Evolutionary conservation across 257 asterid species (phyloP).

Genomic region (Scutellaria galericulata): DNA sequence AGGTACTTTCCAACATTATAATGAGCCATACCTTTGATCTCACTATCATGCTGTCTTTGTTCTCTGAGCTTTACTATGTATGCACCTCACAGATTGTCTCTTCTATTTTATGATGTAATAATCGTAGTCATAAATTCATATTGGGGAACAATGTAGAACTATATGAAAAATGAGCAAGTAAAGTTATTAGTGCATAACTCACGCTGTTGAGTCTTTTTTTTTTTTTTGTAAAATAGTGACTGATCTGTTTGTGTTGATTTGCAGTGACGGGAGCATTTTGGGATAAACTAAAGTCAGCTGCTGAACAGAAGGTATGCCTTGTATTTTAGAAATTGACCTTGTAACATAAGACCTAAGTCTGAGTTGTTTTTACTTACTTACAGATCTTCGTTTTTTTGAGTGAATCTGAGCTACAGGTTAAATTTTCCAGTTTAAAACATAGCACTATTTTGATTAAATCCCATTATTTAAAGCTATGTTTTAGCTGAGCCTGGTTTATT

Average conservation of each 20-base stretch:
- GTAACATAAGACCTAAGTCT: slow-evolving; percentile 22
- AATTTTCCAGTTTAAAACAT: background rate
- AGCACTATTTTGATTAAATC: background rate
- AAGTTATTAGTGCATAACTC: slow-evolving; percentile 20
- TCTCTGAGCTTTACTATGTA: slow-evolving; percentile 7
- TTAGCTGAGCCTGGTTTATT: background rate
- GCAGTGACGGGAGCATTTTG: slow-evolving; percentile 69
- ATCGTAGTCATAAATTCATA: background rate
- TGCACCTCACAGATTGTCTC: background rate
- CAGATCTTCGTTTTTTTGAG: too few species aligned
- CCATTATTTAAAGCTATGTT: background rate
- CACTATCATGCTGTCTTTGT: background rate
- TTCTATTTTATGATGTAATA: slow-evolving; percentile 4
- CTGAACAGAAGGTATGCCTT: slow-evolving; percentile 69
- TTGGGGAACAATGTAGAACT: slow-evolving; percentile 10
- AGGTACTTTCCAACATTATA: background rate
- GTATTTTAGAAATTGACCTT: slow-evolving; percentile 21
- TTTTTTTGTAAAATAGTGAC: slow-evolving; percentile 29
- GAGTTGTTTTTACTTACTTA: background rate
- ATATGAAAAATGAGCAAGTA: slow-evolving; percentile 6
- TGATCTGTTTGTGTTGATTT: slow-evolving; percentile 35
- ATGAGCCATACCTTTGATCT: slow-evolving; percentile 18
- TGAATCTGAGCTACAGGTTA: slow-evolving; percentile 4
- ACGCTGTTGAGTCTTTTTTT: slow-evolving; percentile 19
- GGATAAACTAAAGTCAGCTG: slow-evolving; percentile 67